These are phyloP conservation scores for Alternaria alternata DNA, from an alignment of 2,329 filamentous ascomycete genomes.

Conservation along the genomic window DNA sequence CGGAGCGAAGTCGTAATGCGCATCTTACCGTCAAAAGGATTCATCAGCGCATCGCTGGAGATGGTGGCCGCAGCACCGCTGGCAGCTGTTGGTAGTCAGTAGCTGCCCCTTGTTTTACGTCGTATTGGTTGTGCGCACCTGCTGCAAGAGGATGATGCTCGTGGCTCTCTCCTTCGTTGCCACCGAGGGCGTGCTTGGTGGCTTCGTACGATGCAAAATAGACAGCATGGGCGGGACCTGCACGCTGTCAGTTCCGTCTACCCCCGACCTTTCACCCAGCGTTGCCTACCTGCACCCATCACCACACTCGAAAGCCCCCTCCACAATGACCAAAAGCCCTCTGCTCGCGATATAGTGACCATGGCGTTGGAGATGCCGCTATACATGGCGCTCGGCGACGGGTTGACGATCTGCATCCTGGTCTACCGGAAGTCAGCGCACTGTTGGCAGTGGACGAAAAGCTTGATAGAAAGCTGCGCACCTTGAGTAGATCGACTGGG, in stretches of 20 bases:
- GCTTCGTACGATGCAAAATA: conserved; percentile 99
- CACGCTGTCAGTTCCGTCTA: conserved; percentile 35
- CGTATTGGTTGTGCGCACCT: conserved; percentile 62
- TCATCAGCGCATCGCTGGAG: conserved; percentile 98
- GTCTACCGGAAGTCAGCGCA: conserved; percentile 67
- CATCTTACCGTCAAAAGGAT: conserved; percentile 90
- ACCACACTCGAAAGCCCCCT: conserved; percentile 96
- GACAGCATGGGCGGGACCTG: conserved; percentile 94
- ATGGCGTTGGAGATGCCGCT: conserved; percentile 91
- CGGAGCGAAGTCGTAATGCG: not conserved
- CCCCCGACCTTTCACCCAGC: conserved; percentile 1
- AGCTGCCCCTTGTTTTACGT: conserved; percentile 4
- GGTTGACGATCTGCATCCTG: conserved; percentile 95
- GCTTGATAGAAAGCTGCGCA: conserved; percentile 53
- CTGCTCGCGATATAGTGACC: conserved; percentile 87
- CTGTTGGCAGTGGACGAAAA: conserved; percentile 2
- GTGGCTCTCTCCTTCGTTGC: conserved; percentile 84
- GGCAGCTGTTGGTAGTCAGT: conserved; percentile 69
- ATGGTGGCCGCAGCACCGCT: conserved; percentile 96
- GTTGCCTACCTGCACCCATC: conserved; percentile 79
- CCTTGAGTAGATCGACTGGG: conserved; percentile 97
- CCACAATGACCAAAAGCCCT: conserved; percentile 93
- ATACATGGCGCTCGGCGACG: conserved; percentile 81
- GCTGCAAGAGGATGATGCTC: conserved; percentile 93
- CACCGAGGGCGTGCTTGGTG: conserved; percentile 94